phyloP scores from a whole-genome alignment of 2,329 filamentous ascomycete species.

The Aaosphaeria pasadenensis region DNA sequence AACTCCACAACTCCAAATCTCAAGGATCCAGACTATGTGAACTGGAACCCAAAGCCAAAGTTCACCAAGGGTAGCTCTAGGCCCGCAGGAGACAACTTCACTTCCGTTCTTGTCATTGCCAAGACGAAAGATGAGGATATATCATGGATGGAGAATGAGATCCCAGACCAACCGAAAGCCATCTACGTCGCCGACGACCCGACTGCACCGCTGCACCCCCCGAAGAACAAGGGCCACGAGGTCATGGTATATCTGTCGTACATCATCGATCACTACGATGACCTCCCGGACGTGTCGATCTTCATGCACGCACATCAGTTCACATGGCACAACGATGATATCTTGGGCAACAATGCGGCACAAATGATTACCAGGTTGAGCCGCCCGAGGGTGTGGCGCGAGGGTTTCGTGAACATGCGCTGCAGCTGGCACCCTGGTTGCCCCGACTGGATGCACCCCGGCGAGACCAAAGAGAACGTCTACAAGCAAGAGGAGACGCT shows the following conservation, averaged over 20 bases:
- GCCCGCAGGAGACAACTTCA: constrained; percentile 50
- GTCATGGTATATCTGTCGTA: constrained; percentile 62
- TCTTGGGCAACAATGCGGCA: constrained; percentile 43
- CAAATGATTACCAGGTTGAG: constrained; percentile 46
- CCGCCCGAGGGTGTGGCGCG: constrained; percentile 44
- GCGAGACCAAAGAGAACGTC: constrained; percentile 34
- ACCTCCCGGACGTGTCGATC: constrained; percentile 56
- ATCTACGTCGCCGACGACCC: constrained; percentile 55
- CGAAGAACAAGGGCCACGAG: constrained; percentile 61
- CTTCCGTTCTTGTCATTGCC: constrained; percentile 54
- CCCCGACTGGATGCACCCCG: constrained; percentile 53
- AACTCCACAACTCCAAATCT: constrained; percentile 3
- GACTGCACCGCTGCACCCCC: constrained; percentile 46
- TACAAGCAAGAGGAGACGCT: constrained; percentile 45
- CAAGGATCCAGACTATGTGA: constrained; percentile 29
- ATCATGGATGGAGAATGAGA: constrained; percentile 52
- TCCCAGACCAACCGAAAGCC: constrained; percentile 47
- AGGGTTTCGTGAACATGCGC: constrained; percentile 56
- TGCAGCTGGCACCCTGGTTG: constrained; percentile 56
- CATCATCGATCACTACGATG: constrained; percentile 60
- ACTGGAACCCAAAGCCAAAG: constrained; percentile 36
- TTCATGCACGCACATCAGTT: constrained; percentile 61
- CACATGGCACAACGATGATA: constrained; percentile 58
- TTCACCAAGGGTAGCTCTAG: constrained; percentile 30
- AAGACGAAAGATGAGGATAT: constrained; percentile 51